Conservation (phyloP, 129 eudicot species). For the Logfia minima region DNA sequence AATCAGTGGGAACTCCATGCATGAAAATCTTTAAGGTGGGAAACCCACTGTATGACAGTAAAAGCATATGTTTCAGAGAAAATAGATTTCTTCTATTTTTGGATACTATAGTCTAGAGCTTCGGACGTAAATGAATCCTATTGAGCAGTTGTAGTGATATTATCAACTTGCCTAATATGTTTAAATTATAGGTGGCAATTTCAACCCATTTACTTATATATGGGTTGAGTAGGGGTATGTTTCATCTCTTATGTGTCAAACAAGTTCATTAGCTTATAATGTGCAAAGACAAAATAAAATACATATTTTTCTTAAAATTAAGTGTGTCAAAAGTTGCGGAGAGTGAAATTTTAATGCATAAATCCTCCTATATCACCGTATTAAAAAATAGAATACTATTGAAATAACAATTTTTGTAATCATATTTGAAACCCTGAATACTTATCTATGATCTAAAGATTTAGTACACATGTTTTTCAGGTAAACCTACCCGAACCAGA, state of each 20-base stretch:
- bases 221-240: background rate
- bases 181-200: background rate
- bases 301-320: background rate
- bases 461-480: background rate
- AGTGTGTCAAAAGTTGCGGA: background rate
- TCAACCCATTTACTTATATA: background rate
- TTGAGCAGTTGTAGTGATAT: background rate
- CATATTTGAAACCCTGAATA: background rate
- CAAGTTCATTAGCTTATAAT: no score
- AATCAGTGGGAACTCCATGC: slow-evolving; percentile 93
- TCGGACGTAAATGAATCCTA: background rate
- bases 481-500: background rate
- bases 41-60: slow-evolving; percentile 68
- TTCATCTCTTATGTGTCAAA: background rate
- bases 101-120: background rate
- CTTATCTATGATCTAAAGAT: background rate
- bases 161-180: background rate
- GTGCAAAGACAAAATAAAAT: no score
- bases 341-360: background rate
- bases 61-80: slow-evolving; percentile 8
- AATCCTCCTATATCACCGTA: background rate
- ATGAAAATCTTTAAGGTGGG: slow-evolving; percentile 91
- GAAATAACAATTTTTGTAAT: background rate
- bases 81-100: slow-evolving; percentile 3
- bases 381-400: background rate